Evolutionary conservation across 2,329 filamentous ascomycete genomes (phyloP), one percentile per base, ranked within the genome.

Genomic region (Pseudogymnoascus sp.): DNA sequence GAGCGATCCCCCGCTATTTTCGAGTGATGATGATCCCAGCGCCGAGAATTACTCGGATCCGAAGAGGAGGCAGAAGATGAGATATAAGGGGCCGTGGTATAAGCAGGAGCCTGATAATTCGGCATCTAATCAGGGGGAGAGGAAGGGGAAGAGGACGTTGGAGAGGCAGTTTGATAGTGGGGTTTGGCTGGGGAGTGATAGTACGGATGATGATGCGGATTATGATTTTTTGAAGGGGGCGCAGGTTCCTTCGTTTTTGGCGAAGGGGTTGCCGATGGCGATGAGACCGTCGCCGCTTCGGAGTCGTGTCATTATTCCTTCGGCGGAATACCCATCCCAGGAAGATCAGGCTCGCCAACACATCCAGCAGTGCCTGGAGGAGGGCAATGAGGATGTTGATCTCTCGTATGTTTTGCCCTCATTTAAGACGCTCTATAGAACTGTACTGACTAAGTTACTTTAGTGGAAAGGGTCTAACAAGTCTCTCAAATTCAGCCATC

Each of bases 1-100:
- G 18, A 90, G 88, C 71, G 88, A 91, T 69, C 86, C 87, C 3
- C 81, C 85, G 60, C 73, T 90, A 26, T 91, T 91, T 74, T 90
- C 86, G 3, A 87, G 85, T 72, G 88, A 91, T 65, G 87, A 90
- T 69, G 87, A 89, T 64, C 85, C 85, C 2, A 82, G 83, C 1
- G 73, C 86, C 59, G 86, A 89, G 65, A 87, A 87, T 69, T 89
- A 89, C 70, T 76, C 79, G 23, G 76, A 81, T 59, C 79, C 79
- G 1, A 77, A 80, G 26, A 26, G 59, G 37, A 79, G 81, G 67
- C 81, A 82, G 65, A 90, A 89, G 76, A 80, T 79, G 69, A 80
- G 83, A 60, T 86, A 87, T 66, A 76, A 84, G 47, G 88, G 88
- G 3, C 81, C 86, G 4, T 91, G 87, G 88, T 90, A 83, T 72